Evolutionary conservation across 176 grass and related monocot species (phyloP), one percentile per base, ranked within the genome.

Genomic region (Oropetium thomaeum): DNA sequence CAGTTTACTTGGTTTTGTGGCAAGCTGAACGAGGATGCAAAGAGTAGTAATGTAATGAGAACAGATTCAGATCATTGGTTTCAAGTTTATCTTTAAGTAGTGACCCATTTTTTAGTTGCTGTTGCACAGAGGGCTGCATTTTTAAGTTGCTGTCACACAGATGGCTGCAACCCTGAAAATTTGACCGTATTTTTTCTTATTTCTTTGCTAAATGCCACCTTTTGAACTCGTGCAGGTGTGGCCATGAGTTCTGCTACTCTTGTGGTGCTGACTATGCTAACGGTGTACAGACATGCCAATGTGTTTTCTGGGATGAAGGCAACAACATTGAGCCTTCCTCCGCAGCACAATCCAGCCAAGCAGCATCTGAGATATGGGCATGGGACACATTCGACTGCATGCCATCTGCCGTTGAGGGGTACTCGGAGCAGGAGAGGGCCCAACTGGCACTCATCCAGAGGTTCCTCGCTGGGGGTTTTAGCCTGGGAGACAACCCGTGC

Each of bases 191-290:
- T 6, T 11, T 11, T 44, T 27, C 14, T 30, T 32, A 49, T 55
- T 1, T 10, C 8, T 10, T 3, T 33, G n/a, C 64, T 91, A 49
- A 81, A 71, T 28, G 6, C 30, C 7, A 33, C 10, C 38, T 37
- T 69, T 26, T 58, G 12, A 44, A 44, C 65, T 85, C 82, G 5
- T 73, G 37, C 84, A 99, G 96, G 92, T 99, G 96, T 22, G 96
- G 92, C 13, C 92, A 99, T 12, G 96, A 99, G 85, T 99, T 99
- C 73, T 99, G 96, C 82, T 99, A 92, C 80, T 88, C 82, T 25
- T 99, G 96, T 49, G 82, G 85, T 5, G 69, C 92, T 20, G 96
- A 99, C 58, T 99, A 99, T 64, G 82, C 44, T 38, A 67, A 67
- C 3, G 96, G 92, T 8, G 62, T 95, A 13, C 92, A 95, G 78